Evolutionary conservation across 345 rosid species (phyloP).

Genomic region (Syzygium jambos): DNA sequence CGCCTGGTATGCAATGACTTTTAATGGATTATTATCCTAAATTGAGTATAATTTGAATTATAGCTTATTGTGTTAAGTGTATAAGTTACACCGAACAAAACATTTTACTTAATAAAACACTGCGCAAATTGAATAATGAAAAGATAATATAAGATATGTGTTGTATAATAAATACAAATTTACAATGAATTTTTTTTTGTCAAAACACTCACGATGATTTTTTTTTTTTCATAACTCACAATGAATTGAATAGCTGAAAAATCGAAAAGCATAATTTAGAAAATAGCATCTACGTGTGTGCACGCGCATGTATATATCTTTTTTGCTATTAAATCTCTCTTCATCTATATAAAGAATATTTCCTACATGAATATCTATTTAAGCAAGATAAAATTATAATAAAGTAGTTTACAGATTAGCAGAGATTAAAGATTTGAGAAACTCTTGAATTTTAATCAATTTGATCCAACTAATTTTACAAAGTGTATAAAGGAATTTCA

Average conservation of each 20-base stretch:
- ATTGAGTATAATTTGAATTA: too few species aligned
- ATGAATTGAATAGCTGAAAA: background rate
- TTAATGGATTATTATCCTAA: too few species aligned
- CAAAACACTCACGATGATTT: fast-evolving
- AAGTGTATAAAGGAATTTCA: background rate
- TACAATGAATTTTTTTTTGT: too few species aligned
- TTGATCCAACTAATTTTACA: too few species aligned
- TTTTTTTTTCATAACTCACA: background rate
- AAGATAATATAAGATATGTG: background rate
- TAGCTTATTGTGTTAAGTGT: too few species aligned
- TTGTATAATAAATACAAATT: too few species aligned
- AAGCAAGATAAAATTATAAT: background rate
- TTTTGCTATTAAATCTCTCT: background rate
- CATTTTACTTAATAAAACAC: fast-evolving
- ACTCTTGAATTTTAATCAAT: background rate
- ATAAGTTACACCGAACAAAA: too few species aligned
- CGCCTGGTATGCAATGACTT: too few species aligned
- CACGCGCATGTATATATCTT: background rate
- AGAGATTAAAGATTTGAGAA: background rate
- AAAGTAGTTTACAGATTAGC: background rate
- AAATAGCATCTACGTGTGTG: background rate
- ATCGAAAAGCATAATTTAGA: fast-evolving
- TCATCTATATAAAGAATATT: background rate
- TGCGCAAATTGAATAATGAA: background rate
- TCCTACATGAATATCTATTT: background rate